These are phyloP conservation scores for Allomyces arbusculus DNA, from an alignment of 192 early-diverging fungal genomes.

Conservation along the genomic window DNA sequence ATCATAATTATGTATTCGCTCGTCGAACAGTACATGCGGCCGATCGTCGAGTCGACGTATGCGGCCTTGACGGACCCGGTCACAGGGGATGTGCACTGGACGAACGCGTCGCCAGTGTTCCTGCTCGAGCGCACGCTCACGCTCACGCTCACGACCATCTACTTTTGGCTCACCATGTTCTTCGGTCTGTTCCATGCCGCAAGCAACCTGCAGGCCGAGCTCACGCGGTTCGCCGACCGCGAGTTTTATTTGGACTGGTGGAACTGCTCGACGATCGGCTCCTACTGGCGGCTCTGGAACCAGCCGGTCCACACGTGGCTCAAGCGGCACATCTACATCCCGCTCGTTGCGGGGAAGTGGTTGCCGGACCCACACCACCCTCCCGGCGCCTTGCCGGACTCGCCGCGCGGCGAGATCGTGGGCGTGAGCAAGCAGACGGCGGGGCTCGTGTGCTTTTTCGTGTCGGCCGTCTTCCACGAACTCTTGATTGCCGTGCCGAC, in stretches of 20 bases:
- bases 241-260: slow-evolving; percentile 78
- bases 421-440: slow-evolving; percentile 7
- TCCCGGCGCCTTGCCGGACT: too few relatives aligned
- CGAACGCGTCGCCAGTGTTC: slow-evolving; percentile 4
- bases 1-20: slow-evolving; percentile 58
- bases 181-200: slow-evolving; percentile 63
- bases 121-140: slow-evolving; percentile 57
- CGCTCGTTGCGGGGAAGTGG: slow-evolving; percentile 14
- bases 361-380: slow-evolving; percentile 1
- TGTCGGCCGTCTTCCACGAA: slow-evolving; percentile 60
- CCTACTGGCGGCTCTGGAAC: slow-evolving; percentile 86
- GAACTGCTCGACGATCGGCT: slow-evolving; percentile 54
- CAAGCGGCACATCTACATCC: slow-evolving; percentile 75
- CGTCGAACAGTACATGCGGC: slow-evolving; percentile 55
- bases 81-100: slow-evolving; percentile 26
- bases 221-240: slow-evolving; percentile 57
- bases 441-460: slow-evolving; percentile 43
- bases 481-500: not conserved
- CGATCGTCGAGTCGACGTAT: slow-evolving; percentile 55
- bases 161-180: slow-evolving; percentile 77
- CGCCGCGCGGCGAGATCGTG: too few relatives aligned
- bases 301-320: slow-evolving; percentile 66
- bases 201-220: slow-evolving; percentile 56
- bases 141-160: slow-evolving; percentile 48
- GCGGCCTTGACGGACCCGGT: slow-evolving; percentile 30